A percentile compares a stretch with the other conserved stretches of the same genome.
phyloP scores from a whole-genome alignment of 148 eudicot species.

The Cornus controversa region DNA sequence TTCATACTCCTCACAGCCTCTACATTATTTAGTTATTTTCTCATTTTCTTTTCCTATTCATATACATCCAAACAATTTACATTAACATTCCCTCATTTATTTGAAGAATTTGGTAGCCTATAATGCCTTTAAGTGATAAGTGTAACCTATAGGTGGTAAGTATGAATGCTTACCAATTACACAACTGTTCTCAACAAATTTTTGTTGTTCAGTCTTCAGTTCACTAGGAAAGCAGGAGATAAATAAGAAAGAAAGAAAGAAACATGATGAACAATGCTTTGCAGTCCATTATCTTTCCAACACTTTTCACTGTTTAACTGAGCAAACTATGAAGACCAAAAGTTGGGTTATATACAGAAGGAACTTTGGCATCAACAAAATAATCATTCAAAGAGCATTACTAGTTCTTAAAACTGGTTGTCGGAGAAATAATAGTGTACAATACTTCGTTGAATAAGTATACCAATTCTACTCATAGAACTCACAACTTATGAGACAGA shows the following conservation, averaged over 20 bases:
- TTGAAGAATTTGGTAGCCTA: background rate
- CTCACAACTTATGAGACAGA: background rate
- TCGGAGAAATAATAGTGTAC: background rate
- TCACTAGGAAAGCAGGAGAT: background rate
- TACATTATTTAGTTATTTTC: too few species aligned
- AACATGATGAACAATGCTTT: background rate
- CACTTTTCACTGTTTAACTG: constrained; percentile 1
- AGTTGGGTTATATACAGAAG: background rate
- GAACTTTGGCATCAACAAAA: background rate
- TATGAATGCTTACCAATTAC: background rate
- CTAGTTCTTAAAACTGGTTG: background rate
- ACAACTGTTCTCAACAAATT: background rate
- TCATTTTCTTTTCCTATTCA: background rate
- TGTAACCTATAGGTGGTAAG: background rate
- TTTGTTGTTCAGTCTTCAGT: background rate
- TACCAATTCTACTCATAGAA: background rate
- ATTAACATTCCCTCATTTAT: background rate
- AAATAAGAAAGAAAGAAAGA: background rate
- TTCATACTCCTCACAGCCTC: too few species aligned
- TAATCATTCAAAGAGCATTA: background rate
- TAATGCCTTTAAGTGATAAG: background rate
- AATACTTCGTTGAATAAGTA: background rate
- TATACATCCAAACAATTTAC: background rate
- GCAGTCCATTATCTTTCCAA: background rate
- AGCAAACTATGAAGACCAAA: background rate